phyloP scores from a whole-genome alignment of 495 filamentous ascomycete genomes.

The Xylaria sp. region DNA sequence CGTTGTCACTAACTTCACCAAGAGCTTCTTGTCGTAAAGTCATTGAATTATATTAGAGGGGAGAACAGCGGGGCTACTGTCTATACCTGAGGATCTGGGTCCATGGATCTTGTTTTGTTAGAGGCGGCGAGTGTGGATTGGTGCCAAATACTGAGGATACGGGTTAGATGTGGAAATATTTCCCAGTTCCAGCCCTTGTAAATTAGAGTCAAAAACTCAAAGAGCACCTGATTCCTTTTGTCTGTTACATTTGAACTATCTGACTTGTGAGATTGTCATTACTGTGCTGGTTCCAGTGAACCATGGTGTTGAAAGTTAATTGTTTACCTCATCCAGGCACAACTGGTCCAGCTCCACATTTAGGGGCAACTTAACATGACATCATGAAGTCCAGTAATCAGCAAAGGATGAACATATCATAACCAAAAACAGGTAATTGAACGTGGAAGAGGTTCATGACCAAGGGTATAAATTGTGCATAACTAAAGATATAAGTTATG shows the following conservation, averaged over 20 bases:
- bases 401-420: too few species aligned
- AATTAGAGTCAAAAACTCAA: conserved; percentile 50
- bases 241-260: conserved; percentile 28
- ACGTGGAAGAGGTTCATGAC: too few species aligned
- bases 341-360: conserved; percentile 23
- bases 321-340: not conserved
- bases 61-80: conserved; percentile 48
- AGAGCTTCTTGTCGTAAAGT: conserved; percentile 75
- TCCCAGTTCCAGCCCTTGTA: conserved; percentile 54
- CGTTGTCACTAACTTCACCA: conserved; percentile 81
- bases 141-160: conserved; percentile 50
- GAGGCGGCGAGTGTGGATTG: conserved; percentile 46
- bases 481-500: too few species aligned
- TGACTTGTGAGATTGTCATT: not conserved
- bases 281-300: not conserved
- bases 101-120: conserved; percentile 53
- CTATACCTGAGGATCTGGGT: conserved; percentile 53
- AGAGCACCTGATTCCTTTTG: conserved; percentile 61
- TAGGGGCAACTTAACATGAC: conserved; percentile 25
- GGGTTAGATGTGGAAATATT: conserved; percentile 46
- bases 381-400: too few species aligned
- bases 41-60: conserved; percentile 44
- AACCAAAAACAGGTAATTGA: too few species aligned
- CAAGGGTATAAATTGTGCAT: too few species aligned
- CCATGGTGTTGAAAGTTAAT: not conserved